Percentiles rank a stretch among this genome's conserved stretches.
These are phyloP conservation scores for Fraxinus excelsior DNA, from an alignment of 257 asterid species.

Conservation along the genomic window DNA sequence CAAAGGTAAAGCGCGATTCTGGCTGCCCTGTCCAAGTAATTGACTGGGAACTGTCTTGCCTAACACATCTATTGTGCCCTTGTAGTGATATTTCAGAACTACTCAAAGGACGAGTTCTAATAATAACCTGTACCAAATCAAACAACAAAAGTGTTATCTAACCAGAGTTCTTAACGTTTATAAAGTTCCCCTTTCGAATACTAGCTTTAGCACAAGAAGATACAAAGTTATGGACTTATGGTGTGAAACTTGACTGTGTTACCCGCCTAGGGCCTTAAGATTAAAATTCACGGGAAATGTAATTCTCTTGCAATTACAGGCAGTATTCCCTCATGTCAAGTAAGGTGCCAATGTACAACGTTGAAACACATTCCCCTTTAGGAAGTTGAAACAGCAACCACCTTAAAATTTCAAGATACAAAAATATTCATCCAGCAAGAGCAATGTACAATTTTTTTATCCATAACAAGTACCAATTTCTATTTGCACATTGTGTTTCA, in stretches of 20 bases:
- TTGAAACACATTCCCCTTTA: background rate
- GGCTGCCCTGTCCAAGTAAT: slow-evolving; percentile 91
- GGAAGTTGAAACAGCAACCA: background rate
- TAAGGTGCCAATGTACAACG: background rate
- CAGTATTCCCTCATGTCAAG: background rate
- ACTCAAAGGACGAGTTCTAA: slow-evolving; percentile 82
- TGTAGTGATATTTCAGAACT: slow-evolving; percentile 72
- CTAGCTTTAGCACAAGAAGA: background rate
- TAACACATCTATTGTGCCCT: slow-evolving; percentile 74
- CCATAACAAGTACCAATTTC: too few species aligned
- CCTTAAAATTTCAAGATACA: background rate
- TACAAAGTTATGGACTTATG: background rate
- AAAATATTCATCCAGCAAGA: background rate
- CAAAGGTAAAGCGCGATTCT: slow-evolving; percentile 86
- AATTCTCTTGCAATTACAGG: background rate
- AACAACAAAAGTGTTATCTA: background rate
- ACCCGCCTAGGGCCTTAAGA: background rate
- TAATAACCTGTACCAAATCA: slow-evolving; percentile 62
- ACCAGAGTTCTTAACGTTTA: background rate
- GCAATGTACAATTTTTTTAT: background rate
- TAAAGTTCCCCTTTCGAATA: background rate
- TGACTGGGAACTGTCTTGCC: slow-evolving; percentile 86
- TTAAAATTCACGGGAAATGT: background rate
- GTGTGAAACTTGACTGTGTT: background rate
- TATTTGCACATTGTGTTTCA: too few species aligned